Evolutionary conservation across 2,329 filamentous ascomycete species (phyloP), one percentile per base, ranked within the genome.

Genomic region (Fragosphaeria purpurea): DNA sequence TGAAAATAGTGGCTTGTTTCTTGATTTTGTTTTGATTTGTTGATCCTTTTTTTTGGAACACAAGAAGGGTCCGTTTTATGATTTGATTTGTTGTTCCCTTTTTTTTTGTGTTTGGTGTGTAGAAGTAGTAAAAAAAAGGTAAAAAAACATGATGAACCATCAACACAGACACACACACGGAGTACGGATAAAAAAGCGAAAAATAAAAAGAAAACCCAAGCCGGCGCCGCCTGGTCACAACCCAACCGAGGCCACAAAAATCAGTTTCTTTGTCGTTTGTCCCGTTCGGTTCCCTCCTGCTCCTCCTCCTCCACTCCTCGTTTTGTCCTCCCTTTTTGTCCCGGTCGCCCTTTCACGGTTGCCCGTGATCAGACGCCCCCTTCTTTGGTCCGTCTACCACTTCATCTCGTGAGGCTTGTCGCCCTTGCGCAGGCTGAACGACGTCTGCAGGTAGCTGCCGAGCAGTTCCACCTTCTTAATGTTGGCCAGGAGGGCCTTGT

Each of bases 371-470:
- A 22, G 22, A 22, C 22, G 22, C 22, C 22, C 22, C 22, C 22
- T 40, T 22, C 22, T 22, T 22, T 22, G 22, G 22, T 46, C 52
- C 56, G 57, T 82, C 76, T 96, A 98, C 83, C 91, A 98, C 77
- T 88, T 87, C 93, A 98, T 97, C 84, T 95, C 88, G 79, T 98
- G 93, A 76, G 93, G 93, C 85, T 91, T 90, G 82, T 98, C 91
- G 69, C 93, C 93, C 81, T 90, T 96, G 78, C 91, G 87, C 75
- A 98, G 85, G 83, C 87, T 94, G 87, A 98, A 98, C 71, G 85
- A 88, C 74, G 85, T 88, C 70, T 81, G 81, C 65, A 98, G 88
- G 83, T 98, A 98, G 77, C 85, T 88, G 70, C 83, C 75, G 65
- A 98, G 86, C 75, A 91, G 79, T 64, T 89, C 86, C 74, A 95